Conservation (phyloP, 1,139 yeast genomes). For the Candida freyschussii region DNA sequence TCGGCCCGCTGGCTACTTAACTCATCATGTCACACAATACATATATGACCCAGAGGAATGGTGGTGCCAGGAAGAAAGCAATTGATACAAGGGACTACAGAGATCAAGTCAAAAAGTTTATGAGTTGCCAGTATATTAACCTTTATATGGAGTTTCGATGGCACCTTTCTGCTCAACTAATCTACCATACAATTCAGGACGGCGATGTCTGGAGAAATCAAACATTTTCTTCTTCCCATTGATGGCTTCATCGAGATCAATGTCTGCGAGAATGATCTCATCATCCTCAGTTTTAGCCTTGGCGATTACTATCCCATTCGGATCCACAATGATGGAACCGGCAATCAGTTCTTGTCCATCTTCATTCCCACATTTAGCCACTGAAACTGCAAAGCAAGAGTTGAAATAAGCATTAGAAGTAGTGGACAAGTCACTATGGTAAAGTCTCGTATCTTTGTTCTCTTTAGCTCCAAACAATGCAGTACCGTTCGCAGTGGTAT, state of each 20-base stretch:
- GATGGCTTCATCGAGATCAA: slow-evolving; percentile 31
- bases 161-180: slow-evolving; percentile 23
- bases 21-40: too few species aligned
- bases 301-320: slow-evolving; percentile 31
- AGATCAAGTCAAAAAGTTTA: too few species aligned
- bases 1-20: too few species aligned
- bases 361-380: slow-evolving; percentile 33
- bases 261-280: slow-evolving; percentile 30
- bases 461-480: slow-evolving; percentile 26
- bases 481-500: slow-evolving; percentile 30
- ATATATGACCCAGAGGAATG: too few species aligned
- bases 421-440: slow-evolving; percentile 32
- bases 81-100: too few species aligned
- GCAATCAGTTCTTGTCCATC: slow-evolving; percentile 32
- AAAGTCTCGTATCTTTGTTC: slow-evolving; percentile 27
- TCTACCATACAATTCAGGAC: slow-evolving; percentile 30
- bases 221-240: slow-evolving; percentile 32
- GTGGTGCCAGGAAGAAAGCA: too few species aligned
- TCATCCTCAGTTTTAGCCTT: slow-evolving; percentile 32
- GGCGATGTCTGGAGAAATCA: slow-evolving; percentile 33
- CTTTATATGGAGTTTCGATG: slow-evolving; percentile 18
- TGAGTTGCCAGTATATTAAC: too few species aligned
- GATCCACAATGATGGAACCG: slow-evolving; percentile 33
- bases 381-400: slow-evolving; percentile 31
- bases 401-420: slow-evolving; percentile 32